These are phyloP conservation scores for Tolypocladium endophyticum DNA, from an alignment of 2,329 filamentous ascomycete species.

Conservation along the genomic window DNA sequence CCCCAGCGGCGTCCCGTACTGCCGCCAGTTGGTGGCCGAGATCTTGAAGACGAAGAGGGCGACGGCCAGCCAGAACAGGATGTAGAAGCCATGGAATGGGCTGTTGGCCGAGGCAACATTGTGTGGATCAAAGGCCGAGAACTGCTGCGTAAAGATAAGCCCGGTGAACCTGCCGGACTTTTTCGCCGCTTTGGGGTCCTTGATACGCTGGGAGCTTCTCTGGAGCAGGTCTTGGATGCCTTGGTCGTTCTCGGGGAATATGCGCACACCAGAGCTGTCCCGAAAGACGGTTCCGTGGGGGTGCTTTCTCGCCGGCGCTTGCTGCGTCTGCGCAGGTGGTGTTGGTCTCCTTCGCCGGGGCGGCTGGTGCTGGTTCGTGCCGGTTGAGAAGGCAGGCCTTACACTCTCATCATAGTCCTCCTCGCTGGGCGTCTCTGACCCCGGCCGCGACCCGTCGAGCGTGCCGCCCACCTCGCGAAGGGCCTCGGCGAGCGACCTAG, in stretches of 20 bases:
- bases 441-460: slow-evolving; percentile 8
- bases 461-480: slow-evolving; percentile 13
- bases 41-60: slow-evolving; percentile 56
- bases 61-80: slow-evolving; percentile 66
- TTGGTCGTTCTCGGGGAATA: slow-evolving; percentile 17
- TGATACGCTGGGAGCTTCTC: slow-evolving; percentile 11
- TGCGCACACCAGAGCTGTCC: slow-evolving; percentile 13
- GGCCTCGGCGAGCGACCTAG: slow-evolving; percentile 16
- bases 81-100: slow-evolving; percentile 71
- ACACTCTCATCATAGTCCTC: slow-evolving; percentile 33
- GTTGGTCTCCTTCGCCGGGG: not conserved
- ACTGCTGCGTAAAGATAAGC: slow-evolving; percentile 61
- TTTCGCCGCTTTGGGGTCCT: slow-evolving; percentile 8
- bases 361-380: not conserved
- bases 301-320: not conserved
- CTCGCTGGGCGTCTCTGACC: slow-evolving; percentile 31
- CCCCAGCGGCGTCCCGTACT: slow-evolving; percentile 59
- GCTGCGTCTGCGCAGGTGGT: not conserved
- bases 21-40: slow-evolving; percentile 55
- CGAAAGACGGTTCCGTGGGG: slow-evolving; percentile 7
- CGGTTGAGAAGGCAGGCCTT: slow-evolving; percentile 12
- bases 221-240: slow-evolving; percentile 16
- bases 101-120: slow-evolving; percentile 55
- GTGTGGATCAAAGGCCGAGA: slow-evolving; percentile 65
- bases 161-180: slow-evolving; percentile 25